Base-by-base conservation (phyloP, 1,284 basidiomycete species). In the Sporisorium exsertum region DNA sequence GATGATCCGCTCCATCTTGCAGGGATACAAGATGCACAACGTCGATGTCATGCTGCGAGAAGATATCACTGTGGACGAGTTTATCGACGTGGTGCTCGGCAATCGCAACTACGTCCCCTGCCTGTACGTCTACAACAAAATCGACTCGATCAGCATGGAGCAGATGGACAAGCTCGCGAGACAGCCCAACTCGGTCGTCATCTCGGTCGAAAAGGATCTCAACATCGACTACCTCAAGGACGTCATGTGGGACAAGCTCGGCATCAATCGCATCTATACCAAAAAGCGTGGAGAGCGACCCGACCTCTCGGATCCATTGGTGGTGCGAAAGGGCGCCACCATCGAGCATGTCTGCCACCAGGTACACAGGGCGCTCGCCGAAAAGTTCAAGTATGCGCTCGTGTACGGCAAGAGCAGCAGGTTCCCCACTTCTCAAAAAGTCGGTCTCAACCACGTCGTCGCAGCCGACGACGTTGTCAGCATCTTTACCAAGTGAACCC, bases 51-150 rank as follows among this genome's bases (percentile, higher is more conserved):
- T 82, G 77, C 62, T 84, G 45, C 59, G 81, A 15, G 74, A 84
- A 45, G 82, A 84, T 33, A 94, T 97, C 76, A 94, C 93, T 4
- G 94, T 93, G 2, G 95, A 99, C 86, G 94, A 98, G 84, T 97
- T 98, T 84, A 97, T 98, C 81, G 96, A 99, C 84, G 94, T 97
- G 12, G 89, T 99, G 20, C 93, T 98, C 61, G 79, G 79, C 47
- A 96, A 92, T 15, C 90, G 96, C 73, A 97, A 97, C 89, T 99
- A 98, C 84, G 90, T 97, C 2, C 94, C 94, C 8, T 96, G 94
- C 51, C 74, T 88, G 89, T 95, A 96, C 84, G 94, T 95, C 10
- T 97, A 96, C 88, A 97, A 97, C 89, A 85, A 85, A 65, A 82
- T 86, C 67, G 85, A 85, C 78, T 75, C 78, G 45, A 85, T 86